These are phyloP conservation scores for Scheffersomyces amazonensis DNA, from an alignment of 805 yeast genomes.

Conservation along the genomic window DNA sequence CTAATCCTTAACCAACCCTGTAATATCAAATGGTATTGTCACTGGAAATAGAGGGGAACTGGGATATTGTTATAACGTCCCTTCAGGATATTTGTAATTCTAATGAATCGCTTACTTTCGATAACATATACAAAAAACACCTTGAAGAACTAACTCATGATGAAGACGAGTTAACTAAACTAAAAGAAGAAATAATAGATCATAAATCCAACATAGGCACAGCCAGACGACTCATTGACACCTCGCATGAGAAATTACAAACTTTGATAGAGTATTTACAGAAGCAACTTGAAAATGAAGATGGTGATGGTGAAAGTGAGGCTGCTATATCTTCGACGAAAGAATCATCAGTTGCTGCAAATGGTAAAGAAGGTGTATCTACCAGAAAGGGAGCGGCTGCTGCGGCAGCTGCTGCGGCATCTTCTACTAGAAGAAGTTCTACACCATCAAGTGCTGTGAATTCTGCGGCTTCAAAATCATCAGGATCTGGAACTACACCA, in stretches of 20 bases:
- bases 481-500: background rate
- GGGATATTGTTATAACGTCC: constrained; percentile 68
- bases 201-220: constrained; percentile 61
- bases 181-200: constrained; percentile 40
- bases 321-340: no score
- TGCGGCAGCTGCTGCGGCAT: no score
- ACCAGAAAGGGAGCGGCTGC: background rate
- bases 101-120: constrained; percentile 54
- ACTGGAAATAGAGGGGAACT: constrained; percentile 51
- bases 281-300: constrained; percentile 8
- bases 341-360: constrained; percentile 3
- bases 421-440: background rate
- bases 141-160: constrained; percentile 23
- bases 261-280: constrained; percentile 36
- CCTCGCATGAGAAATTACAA: constrained; percentile 46
- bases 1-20: no score
- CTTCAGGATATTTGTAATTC: constrained; percentile 66
- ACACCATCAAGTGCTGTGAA: background rate
- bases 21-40: background rate
- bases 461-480: background rate
- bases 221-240: constrained; percentile 34
- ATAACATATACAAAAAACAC: constrained; percentile 29
- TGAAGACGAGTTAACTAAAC: constrained; percentile 37
- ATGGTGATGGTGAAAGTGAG: background rate
- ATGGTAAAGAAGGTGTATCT: constrained; percentile 4